These are phyloP conservation scores for Lepraria neglecta DNA, from an alignment of 495 filamentous ascomycete species.

Conservation along the genomic window DNA sequence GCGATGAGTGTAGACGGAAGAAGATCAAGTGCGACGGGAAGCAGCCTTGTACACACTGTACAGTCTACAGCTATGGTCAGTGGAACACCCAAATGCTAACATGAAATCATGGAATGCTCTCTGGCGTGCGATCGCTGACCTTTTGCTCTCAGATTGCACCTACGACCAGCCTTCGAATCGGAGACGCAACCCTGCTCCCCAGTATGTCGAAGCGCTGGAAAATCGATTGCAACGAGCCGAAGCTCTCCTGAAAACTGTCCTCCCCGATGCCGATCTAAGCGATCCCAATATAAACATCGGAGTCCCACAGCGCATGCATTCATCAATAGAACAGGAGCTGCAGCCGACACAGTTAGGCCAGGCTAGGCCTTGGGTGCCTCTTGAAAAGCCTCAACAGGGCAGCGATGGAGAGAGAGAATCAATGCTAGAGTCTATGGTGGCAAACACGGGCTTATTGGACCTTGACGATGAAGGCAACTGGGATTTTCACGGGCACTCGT, in stretches of 20 bases:
- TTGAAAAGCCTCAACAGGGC: constrained; percentile 7
- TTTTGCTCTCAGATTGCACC: constrained; percentile 68
- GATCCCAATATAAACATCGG: constrained; percentile 72
- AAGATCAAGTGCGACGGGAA: constrained; percentile 99
- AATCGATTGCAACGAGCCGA: constrained; percentile 78
- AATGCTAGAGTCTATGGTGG: constrained; percentile 89
- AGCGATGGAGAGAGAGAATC: constrained; percentile 56
- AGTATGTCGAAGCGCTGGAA: constrained; percentile 91
- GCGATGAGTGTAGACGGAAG: constrained; percentile 90
- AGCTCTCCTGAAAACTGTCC: constrained; percentile 65
- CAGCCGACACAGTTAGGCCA: constrained; percentile 13
- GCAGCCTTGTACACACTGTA: constrained; percentile 96
- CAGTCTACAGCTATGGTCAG: constrained; percentile 96
- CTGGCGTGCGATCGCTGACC: background rate
- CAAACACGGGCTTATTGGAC: constrained; percentile 80
- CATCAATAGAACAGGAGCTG: constrained; percentile 27
- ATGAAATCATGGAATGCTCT: background rate
- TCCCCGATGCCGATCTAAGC: constrained; percentile 78
- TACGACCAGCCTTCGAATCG: constrained; percentile 98
- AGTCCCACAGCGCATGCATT: constrained; percentile 48
- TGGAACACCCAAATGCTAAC: constrained; percentile 5
- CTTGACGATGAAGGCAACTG: constrained; percentile 86
- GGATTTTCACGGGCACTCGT: constrained; percentile 94
- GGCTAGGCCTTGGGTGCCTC: constrained; percentile 9
- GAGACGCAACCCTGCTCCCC: constrained; percentile 86